Percentiles rank a stretch among this genome's conserved stretches.
Evolutionary conservation across 2,329 filamentous ascomycete genomes (phyloP).

Genomic region (Aphanocladium album): DNA sequence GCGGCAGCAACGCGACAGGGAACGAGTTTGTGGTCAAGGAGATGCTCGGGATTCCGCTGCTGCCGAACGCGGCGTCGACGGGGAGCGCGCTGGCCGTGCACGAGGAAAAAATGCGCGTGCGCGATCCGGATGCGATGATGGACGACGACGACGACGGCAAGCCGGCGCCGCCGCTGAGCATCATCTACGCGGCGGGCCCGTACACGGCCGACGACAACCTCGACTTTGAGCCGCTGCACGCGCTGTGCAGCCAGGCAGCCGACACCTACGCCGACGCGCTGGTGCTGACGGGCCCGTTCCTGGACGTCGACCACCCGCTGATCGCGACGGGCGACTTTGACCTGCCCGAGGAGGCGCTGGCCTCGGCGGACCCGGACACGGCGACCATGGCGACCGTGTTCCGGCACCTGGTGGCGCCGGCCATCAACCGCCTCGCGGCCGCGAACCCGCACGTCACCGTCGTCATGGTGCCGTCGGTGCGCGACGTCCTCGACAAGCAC

Average conservation of each 20-base stretch:
- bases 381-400: constrained; percentile 81
- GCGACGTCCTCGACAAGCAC: constrained; percentile 76
- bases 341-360: constrained; percentile 59
- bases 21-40: constrained; percentile 76
- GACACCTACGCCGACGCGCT: constrained; percentile 72
- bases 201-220: constrained; percentile 92
- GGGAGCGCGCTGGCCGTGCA: constrained; percentile 61
- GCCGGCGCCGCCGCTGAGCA: constrained; percentile 61
- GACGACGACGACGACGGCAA: constrained; percentile 35
- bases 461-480: constrained; percentile 75
- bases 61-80: constrained; percentile 68
- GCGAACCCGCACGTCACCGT: constrained; percentile 74
- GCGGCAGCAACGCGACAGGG: constrained; percentile 82
- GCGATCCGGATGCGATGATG: constrained; percentile 55
- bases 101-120: constrained; percentile 59
- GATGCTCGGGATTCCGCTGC: constrained; percentile 66
- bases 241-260: constrained; percentile 72
- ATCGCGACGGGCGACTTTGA: constrained; percentile 77
- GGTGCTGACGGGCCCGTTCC: constrained; percentile 78
- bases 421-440: constrained; percentile 64
- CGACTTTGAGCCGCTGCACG: constrained; percentile 79
- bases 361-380: constrained; percentile 61
- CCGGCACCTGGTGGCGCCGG: constrained; percentile 69
- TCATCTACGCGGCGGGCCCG: constrained; percentile 77
- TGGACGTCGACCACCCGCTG: constrained; percentile 86